Percentiles rank a stretch among this genome's conserved stretches.
phyloP scores from a whole-genome alignment of 495 filamentous ascomycete genomes.

The Neurospora tetraspora region DNA sequence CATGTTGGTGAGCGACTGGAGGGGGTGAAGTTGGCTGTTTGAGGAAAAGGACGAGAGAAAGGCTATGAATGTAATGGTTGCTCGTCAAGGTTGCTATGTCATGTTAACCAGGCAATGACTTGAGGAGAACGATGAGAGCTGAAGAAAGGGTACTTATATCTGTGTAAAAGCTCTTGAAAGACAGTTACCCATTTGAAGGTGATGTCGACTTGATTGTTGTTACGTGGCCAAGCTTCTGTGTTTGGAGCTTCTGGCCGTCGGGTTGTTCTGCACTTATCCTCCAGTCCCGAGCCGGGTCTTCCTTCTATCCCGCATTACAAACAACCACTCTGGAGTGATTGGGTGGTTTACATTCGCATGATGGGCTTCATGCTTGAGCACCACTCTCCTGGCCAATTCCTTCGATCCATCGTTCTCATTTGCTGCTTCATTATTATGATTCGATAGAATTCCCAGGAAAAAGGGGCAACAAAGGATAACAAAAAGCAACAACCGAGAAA shows the following conservation, averaged over 20 bases:
- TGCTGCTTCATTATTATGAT: background rate
- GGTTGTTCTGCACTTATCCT: background rate
- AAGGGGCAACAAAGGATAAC: no score
- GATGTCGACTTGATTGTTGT: background rate
- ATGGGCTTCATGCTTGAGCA: background rate
- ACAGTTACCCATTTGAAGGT: background rate
- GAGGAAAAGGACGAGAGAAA: no score
- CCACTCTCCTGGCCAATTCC: background rate
- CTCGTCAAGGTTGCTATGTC: no score
- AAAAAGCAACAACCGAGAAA: no score
- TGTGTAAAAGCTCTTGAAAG: no score
- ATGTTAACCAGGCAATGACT: no score
- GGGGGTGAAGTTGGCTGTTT: background rate
- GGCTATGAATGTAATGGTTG: no score
- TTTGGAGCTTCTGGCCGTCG: background rate
- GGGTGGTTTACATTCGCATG: background rate
- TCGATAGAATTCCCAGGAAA: background rate
- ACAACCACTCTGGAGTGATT: background rate
- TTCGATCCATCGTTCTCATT: background rate
- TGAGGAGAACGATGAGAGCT: no score
- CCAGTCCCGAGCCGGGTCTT: background rate
- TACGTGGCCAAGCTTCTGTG: background rate
- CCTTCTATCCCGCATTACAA: background rate
- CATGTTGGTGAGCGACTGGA: background rate
- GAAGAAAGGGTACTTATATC: no score